Percentiles rank a stretch among this genome's conserved stretches.
Conservation (phyloP, 1,139 yeast genomes). For the Lodderomyces parapsilosis region DNA sequence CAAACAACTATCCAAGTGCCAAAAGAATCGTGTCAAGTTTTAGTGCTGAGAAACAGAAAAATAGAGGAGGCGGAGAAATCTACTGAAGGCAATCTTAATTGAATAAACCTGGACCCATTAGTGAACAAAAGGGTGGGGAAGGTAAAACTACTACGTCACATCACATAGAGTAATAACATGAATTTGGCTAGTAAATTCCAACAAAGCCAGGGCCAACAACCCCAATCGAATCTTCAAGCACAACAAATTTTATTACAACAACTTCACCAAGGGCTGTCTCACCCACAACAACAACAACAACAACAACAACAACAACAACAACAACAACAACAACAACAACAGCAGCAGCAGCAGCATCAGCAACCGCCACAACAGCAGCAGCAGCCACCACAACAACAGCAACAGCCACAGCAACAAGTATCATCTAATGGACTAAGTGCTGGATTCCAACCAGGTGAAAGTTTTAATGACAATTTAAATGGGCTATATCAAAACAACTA, state of each 20-base stretch:
- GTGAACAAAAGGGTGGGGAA: too few species aligned
- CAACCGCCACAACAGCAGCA: too few species aligned
- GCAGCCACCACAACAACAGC: too few species aligned
- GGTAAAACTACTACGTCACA: not conserved
- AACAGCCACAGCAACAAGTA: conserved; percentile 17
- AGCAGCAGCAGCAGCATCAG: conserved; percentile 23
- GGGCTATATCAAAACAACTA: conserved; percentile 33
- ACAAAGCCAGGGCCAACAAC: conserved; percentile 29
- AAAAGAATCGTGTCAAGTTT: not conserved
- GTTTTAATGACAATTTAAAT: conserved; percentile 27
- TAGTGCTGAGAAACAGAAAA: not conserved
- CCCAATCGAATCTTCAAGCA: conserved; percentile 40
- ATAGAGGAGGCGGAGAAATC: not conserved
- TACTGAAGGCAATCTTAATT: conserved; percentile 1
- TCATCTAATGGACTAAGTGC: conserved; percentile 19
- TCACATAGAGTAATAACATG: conserved; percentile 10
- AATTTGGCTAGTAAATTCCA: conserved; percentile 29
- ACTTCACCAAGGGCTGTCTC: conserved; percentile 38
- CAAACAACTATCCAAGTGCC: not conserved
- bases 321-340: conserved; percentile 21
- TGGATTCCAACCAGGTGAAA: conserved; percentile 25
- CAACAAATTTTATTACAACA: conserved; percentile 39
- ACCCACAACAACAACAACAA: conserved; percentile 22
- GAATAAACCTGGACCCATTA: too few species aligned
- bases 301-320: conserved; percentile 23